A percentile compares a stretch with the other conserved stretches of the same genome.
phyloP scores from a whole-genome alignment of 805 yeast genomes.

The Torulaspora indica region DNA sequence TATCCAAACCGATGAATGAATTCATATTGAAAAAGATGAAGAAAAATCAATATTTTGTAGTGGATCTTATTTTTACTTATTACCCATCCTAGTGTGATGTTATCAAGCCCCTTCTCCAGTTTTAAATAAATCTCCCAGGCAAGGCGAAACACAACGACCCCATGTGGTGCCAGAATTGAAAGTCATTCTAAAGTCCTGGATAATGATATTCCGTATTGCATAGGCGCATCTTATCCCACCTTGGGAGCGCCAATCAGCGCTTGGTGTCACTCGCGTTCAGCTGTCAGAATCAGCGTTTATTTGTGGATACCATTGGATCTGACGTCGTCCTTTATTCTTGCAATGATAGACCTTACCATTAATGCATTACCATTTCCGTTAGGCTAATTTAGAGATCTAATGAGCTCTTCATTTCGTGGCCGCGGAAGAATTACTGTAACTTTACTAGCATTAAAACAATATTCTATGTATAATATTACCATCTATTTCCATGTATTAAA shows the following conservation, averaged over 20 bases:
- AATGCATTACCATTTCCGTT: not conserved
- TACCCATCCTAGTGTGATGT: slow-evolving; percentile 15
- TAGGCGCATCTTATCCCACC: not conserved
- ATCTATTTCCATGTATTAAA: too few species aligned
- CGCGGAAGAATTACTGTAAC: not conserved
- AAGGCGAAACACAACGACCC: slow-evolving; percentile 4
- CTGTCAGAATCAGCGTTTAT: not conserved
- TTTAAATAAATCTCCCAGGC: slow-evolving; percentile 8
- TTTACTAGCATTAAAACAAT: slow-evolving; percentile 1
- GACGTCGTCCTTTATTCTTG: not conserved
- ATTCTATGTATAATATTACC: not conserved
- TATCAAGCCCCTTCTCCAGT: slow-evolving; percentile 9
- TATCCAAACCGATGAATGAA: slow-evolving; percentile 10
- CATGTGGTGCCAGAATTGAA: not conserved
- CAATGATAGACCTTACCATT: not conserved
- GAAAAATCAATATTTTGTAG: slow-evolving; percentile 17
- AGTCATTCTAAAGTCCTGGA: not conserved
- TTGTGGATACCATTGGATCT: not conserved
- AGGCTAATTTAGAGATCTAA: not conserved
- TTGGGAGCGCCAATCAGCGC: not conserved
- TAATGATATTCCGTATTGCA: not conserved
- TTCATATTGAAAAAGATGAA: slow-evolving; percentile 11
- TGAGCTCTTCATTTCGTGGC: not conserved
- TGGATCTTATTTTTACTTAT: slow-evolving; percentile 20
- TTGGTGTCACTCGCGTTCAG: not conserved